A percentile compares a stretch with the other conserved stretches of the same genome.
phyloP scores from a whole-genome alignment of 495 filamentous ascomycete species.

The Delitschia confertaspora region DNA sequence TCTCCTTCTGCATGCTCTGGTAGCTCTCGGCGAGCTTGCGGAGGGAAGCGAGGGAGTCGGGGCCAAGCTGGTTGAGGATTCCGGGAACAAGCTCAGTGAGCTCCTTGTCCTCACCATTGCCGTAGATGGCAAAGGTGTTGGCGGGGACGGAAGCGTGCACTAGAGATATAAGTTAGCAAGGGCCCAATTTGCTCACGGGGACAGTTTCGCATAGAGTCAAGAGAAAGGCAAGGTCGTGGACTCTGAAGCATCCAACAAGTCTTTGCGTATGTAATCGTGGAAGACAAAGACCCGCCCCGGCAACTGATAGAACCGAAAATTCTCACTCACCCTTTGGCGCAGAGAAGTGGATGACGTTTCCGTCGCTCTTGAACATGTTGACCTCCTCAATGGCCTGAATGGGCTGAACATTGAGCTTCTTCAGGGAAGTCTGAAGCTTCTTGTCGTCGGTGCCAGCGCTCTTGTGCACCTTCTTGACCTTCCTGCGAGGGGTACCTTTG shows the following conservation, averaged over 20 bases:
- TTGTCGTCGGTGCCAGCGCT: conserved; percentile 90
- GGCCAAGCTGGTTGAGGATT: conserved; percentile 98
- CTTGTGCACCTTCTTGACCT: conserved; percentile 95
- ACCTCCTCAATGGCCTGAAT: conserved; percentile 99
- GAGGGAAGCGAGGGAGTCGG: conserved; percentile 93
- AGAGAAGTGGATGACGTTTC: conserved; percentile 98
- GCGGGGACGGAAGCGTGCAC: conserved; percentile 93
- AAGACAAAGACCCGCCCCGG: not conserved
- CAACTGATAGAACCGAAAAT: not conserved
- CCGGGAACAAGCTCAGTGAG: conserved; percentile 98
- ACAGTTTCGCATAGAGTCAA: not conserved
- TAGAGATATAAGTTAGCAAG: conserved; percentile 32
- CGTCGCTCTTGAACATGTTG: conserved; percentile 99
- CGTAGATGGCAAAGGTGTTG: conserved; percentile 99
- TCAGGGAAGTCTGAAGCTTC: conserved; percentile 80
- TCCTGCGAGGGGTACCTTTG: conserved; percentile 95
- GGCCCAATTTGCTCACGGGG: too few relatives aligned
- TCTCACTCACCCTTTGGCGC: conserved; percentile 76
- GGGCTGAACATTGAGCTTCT: conserved; percentile 45
- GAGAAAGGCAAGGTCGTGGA: not conserved
- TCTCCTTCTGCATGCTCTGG: conserved; percentile 96
- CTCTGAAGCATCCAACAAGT: too few relatives aligned
- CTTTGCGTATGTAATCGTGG: not conserved
- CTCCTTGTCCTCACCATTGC: conserved; percentile 97
- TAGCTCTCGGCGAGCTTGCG: conserved; percentile 98